phyloP scores from a whole-genome alignment of 2,329 filamentous ascomycete species.

The Juglanconis juglandina region DNA sequence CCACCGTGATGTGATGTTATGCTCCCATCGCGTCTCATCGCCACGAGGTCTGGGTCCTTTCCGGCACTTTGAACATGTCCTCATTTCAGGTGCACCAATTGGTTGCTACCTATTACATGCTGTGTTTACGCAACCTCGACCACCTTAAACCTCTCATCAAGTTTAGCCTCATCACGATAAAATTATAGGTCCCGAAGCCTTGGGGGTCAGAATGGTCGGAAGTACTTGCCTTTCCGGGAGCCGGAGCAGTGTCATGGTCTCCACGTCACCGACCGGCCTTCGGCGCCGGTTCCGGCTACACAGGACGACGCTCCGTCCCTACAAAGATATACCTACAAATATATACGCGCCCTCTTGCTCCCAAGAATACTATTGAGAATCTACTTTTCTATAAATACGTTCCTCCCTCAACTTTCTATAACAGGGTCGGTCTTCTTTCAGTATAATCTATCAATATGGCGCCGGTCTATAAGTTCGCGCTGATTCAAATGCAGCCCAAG shows the following conservation, averaged over 20 bases:
- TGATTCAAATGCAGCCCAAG: conserved; percentile 46
- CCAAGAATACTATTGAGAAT: neutral
- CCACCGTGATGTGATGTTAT: neutral
- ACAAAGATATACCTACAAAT: neutral
- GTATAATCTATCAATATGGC: conserved; percentile 29
- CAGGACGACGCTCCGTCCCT: neutral
- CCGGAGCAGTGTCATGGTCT: neutral
- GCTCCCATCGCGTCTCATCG: neutral
- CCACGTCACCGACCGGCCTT: neutral
- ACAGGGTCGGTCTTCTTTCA: neutral
- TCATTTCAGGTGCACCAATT: no score
- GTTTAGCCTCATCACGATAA: no score
- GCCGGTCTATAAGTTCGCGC: conserved; percentile 41
- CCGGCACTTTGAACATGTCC: no score
- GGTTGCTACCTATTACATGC: no score
- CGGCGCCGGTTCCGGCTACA: conserved; percentile 11
- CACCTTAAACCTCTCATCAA: no score
- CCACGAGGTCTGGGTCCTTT: no score
- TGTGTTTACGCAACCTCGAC: no score
- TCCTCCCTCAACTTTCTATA: no score
- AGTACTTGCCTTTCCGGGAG: neutral
- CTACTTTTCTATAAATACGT: no score
- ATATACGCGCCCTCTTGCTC: neutral
- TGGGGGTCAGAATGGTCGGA: neutral
- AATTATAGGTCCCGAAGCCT: neutral